These are phyloP conservation scores for Cercospora nicotianae DNA, from an alignment of 2,329 filamentous ascomycete genomes.

Conservation along the genomic window DNA sequence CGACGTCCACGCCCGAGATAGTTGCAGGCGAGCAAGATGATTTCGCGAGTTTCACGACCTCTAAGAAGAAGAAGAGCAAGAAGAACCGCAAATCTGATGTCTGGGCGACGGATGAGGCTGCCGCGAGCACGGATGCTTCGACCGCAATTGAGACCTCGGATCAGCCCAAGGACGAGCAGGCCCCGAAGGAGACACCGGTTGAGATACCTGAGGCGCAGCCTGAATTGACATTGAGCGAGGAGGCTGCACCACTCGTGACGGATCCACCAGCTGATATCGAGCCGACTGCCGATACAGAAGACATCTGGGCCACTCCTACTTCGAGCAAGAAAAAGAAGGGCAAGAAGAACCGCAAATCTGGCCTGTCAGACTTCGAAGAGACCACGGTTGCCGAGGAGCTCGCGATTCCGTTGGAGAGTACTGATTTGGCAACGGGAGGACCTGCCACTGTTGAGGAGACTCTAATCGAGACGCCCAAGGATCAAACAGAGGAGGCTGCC, in stretches of 20 bases:
- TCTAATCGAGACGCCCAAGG: not conserved
- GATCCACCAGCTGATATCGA: not conserved
- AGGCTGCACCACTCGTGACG: not conserved
- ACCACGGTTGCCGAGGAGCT: too few species aligned
- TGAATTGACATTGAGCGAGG: not conserved
- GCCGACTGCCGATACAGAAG: slow-evolving; percentile 14
- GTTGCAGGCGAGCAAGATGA: not conserved
- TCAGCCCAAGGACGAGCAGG: not conserved
- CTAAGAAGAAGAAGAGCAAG: slow-evolving; percentile 27
- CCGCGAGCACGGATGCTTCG: not conserved
- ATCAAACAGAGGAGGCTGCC: not conserved
- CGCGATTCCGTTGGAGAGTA: too few species aligned
- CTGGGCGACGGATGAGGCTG: not conserved
- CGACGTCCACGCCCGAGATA: not conserved
- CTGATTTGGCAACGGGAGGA: too few species aligned
- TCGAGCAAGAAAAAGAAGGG: slow-evolving; percentile 37
- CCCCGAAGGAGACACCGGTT: not conserved
- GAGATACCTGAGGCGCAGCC: not conserved
- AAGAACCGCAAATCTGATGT: not conserved
- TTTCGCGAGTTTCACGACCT: not conserved
- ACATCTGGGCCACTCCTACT: slow-evolving; percentile 28
- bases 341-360: not conserved
- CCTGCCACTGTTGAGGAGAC: not conserved
- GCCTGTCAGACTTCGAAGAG: not conserved
- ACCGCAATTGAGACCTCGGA: not conserved